These are phyloP conservation scores for Starmerella potacharoeniae DNA, from an alignment of 805 yeast species.

Conservation along the genomic window DNA sequence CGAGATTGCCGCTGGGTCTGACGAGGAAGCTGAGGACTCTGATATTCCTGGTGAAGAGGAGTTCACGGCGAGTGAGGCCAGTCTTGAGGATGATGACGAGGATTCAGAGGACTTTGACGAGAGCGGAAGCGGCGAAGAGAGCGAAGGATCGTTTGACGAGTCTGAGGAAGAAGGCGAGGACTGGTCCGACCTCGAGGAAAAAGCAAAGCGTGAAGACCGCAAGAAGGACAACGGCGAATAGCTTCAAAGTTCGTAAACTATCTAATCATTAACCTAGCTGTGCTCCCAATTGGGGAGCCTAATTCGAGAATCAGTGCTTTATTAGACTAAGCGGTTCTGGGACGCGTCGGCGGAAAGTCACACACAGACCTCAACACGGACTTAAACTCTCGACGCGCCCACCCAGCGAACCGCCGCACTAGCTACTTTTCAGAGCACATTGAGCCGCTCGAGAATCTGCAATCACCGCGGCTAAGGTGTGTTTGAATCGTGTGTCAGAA, in stretches of 20 bases:
- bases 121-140: slow-evolving; percentile 22
- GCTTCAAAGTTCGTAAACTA: neutral
- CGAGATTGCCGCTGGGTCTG: slow-evolving; percentile 38
- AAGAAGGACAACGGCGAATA: slow-evolving; percentile 12
- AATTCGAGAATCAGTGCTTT: too few species aligned
- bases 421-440: too few species aligned
- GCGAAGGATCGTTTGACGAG: slow-evolving; percentile 27
- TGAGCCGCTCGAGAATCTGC: too few species aligned
- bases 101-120: slow-evolving; percentile 30
- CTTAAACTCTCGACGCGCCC: neutral
- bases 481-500: too few species aligned
- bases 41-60: slow-evolving; percentile 62
- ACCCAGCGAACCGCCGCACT: too few species aligned
- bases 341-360: neutral
- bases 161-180: slow-evolving; percentile 32
- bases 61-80: slow-evolving; percentile 52
- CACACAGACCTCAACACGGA: neutral
- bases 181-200: slow-evolving; percentile 52
- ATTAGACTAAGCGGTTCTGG: too few species aligned
- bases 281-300: too few species aligned
- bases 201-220: slow-evolving; percentile 34
- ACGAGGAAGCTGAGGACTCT: slow-evolving; percentile 38
- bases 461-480: too few species aligned
- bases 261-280: too few species aligned
- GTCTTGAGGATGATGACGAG: slow-evolving; percentile 30